Evolutionary conservation across 306 rosid species (phyloP).

Genomic region (Acacia confusa): DNA sequence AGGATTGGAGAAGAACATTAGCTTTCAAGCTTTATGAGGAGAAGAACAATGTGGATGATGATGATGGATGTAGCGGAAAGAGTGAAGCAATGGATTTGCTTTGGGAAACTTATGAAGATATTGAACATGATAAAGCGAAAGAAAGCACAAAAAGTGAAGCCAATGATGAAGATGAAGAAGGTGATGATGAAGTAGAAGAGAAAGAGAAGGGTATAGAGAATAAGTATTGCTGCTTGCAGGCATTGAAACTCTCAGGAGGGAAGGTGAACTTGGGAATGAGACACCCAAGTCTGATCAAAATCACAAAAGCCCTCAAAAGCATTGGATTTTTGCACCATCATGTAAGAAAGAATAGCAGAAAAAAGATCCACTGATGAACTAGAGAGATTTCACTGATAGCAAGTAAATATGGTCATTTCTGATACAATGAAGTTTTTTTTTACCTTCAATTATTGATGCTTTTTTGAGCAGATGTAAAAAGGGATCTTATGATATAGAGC

Average conservation of each 20-base stretch:
- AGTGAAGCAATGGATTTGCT: conserved; percentile 33
- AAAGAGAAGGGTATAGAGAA: conserved; percentile 45
- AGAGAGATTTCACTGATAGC: not conserved
- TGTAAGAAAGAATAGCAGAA: conserved; percentile 63
- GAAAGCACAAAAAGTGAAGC: not conserved
- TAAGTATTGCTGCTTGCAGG: conserved; percentile 82
- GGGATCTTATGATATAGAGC: not conserved
- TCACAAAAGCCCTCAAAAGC: conserved; percentile 85
- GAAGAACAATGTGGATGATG: not conserved
- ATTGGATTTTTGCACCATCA: conserved; percentile 63
- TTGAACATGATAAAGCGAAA: conserved; percentile 34
- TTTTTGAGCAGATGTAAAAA: not conserved
- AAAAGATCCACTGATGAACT: conserved; percentile 57
- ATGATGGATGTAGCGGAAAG: not conserved
- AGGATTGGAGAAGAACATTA: not conserved
- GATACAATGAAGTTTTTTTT: conserved; percentile 2
- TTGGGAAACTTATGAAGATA: conserved; percentile 88
- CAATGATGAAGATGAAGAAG: not conserved
- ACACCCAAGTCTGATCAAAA: conserved; percentile 67
- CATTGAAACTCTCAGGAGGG: conserved; percentile 83
- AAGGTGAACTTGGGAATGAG: conserved; percentile 92
- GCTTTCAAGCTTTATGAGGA: conserved; percentile 5
- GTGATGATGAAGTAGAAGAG: not conserved
- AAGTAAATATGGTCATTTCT: conserved; percentile 55
- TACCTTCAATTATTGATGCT: not conserved